A percentile compares a stretch with the other conserved stretches of the same genome.
Conservation (phyloP, 495 filamentous ascomycete species). For the Thozetella sp. region DNA sequence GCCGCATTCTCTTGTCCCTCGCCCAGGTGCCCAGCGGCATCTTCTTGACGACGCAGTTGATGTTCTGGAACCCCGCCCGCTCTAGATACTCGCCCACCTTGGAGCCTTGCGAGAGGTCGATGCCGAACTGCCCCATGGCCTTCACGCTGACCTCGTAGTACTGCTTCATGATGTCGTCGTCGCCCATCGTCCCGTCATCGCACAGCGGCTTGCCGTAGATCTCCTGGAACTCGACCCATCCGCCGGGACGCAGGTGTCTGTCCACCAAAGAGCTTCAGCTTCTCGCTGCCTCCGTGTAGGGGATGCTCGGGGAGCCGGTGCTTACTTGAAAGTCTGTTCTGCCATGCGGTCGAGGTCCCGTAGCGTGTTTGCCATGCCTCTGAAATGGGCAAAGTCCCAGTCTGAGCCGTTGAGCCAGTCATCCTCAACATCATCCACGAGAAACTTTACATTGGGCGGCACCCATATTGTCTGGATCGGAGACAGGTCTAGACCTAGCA, state of each 20-base stretch:
- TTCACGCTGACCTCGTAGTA: slow-evolving; percentile 27
- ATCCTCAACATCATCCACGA: slow-evolving; percentile 44
- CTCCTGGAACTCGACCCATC: slow-evolving; percentile 41
- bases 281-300: neutral
- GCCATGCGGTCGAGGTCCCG: slow-evolving; percentile 19
- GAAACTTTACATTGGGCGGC: slow-evolving; percentile 37
- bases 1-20: slow-evolving; percentile 51
- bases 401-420: slow-evolving; percentile 31
- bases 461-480: slow-evolving; percentile 42
- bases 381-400: slow-evolving; percentile 40
- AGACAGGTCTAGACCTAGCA: slow-evolving; percentile 34
- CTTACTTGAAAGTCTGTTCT: slow-evolving; percentile 28
- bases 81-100: slow-evolving; percentile 44
- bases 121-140: slow-evolving; percentile 26
- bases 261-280: slow-evolving; percentile 1
- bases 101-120: slow-evolving; percentile 44
- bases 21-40: slow-evolving; percentile 60
- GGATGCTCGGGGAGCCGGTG: neutral
- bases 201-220: slow-evolving; percentile 27
- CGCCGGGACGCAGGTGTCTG: slow-evolving; percentile 31
- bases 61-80: slow-evolving; percentile 60
- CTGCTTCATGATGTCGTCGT: slow-evolving; percentile 23
- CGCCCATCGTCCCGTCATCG: slow-evolving; percentile 34
- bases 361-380: slow-evolving; percentile 25
- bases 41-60: slow-evolving; percentile 50